These are phyloP conservation scores for Nakazawaea ernobii DNA, from an alignment of 805 yeast species.

Conservation along the genomic window DNA sequence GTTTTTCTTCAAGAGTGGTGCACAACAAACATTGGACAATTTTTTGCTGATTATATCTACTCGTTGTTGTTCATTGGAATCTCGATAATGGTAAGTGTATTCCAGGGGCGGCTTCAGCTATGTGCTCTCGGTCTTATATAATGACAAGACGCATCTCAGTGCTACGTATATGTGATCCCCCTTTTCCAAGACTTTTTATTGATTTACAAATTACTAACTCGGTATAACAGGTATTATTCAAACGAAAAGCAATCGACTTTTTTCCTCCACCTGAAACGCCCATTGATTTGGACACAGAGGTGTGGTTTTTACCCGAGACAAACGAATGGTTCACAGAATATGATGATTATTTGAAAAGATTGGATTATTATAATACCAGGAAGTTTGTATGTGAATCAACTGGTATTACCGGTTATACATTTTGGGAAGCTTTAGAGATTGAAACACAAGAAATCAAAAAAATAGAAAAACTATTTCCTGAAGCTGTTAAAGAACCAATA, in stretches of 20 bases:
- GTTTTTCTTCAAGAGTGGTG: not conserved
- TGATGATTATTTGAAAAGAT: constrained; percentile 64
- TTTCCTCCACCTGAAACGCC: constrained; percentile 57
- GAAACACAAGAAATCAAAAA: constrained; percentile 59
- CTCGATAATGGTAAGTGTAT: not conserved
- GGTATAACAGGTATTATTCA: constrained; percentile 59
- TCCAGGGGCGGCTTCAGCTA: not conserved
- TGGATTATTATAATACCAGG: constrained; percentile 67
- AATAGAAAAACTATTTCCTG: constrained; percentile 83
- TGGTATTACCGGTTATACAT: constrained; percentile 87
- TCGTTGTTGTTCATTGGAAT: no score
- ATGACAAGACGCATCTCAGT: not conserved
- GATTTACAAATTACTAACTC: not conserved
- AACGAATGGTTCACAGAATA: constrained; percentile 83
- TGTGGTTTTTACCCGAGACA: constrained; percentile 80
- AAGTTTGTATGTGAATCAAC: constrained; percentile 95
- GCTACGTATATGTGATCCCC: not conserved
- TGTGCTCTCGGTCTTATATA: not conserved
- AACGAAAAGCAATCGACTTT: constrained; percentile 62
- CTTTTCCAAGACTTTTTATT: not conserved
- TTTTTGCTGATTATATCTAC: no score
- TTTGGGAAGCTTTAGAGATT: constrained; percentile 78
- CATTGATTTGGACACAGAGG: constrained; percentile 48
- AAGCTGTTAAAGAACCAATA: constrained; percentile 88
- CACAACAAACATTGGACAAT: not conserved